Conservation (phyloP, 441 rosid species). For the Arabidopsis lyrata region DNA sequence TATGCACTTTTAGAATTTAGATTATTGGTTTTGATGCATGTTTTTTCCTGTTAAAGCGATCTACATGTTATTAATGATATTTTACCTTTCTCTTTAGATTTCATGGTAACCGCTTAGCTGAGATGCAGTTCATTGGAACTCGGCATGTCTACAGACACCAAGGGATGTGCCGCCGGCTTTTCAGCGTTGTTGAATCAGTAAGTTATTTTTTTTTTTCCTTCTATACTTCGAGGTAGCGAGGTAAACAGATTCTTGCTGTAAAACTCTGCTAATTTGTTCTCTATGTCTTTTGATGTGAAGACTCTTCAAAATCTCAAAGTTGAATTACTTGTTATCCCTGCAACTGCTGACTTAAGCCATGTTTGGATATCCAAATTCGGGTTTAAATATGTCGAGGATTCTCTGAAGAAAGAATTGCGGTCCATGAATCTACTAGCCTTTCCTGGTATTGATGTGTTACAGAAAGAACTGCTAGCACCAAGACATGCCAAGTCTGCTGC, state of each 20-base stretch:
- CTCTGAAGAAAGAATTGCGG: constrained; percentile 64
- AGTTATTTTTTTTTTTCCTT: no score
- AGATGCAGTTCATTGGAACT: no score
- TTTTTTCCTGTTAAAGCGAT: no score
- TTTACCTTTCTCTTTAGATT: no score
- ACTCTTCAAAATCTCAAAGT: constrained; percentile 68
- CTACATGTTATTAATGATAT: no score
- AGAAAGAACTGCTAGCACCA: constrained; percentile 59
- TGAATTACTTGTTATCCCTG: constrained; percentile 81
- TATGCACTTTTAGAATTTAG: no score
- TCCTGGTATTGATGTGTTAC: constrained; percentile 85
- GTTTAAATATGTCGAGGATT: constrained; percentile 58
- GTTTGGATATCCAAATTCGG: constrained; percentile 86
- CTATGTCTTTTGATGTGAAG: constrained; percentile 46
- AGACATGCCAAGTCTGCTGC: constrained; percentile 44
- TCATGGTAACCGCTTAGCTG: no score
- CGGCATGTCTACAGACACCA: no score
- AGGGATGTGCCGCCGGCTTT: no score
- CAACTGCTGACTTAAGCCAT: constrained; percentile 71
- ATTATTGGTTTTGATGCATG: no score
- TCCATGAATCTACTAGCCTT: constrained; percentile 79
- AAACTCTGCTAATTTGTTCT: constrained; percentile 9
- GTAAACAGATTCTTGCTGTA: background rate
- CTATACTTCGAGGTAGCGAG: no score
- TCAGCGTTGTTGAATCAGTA: no score